Base-by-base conservation (phyloP, 805 yeast genomes). In the Spathaspora girioi region DNA sequence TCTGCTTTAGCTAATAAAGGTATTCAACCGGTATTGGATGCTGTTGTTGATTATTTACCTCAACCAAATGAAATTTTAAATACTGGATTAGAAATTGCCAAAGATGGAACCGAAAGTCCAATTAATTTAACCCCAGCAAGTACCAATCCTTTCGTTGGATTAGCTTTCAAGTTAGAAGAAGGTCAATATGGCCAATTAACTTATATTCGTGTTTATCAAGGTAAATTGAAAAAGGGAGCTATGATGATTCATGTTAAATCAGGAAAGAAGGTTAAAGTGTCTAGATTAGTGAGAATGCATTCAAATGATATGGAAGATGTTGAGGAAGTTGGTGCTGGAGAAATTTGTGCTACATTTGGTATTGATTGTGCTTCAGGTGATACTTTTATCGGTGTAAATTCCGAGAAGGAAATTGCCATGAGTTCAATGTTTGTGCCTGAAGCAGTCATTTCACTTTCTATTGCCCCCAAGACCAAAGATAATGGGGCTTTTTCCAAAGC, bases 301-400 rank as follows among this genome's bases (percentile, higher is more conserved):
- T 90, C 97, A 27, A 89, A 92, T 56, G 99, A 94, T 68, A 92
- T 94, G 98, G 99, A 94, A 76, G 99, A 94, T 67, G 94, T 90
- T 47, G 88, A 85, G 46, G 97, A 92, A 73, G 86, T 90, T 64
- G 94, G 93, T 19, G 93, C 98, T 29, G 99, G 99, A 68, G 99
- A 94, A 76, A 94, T 94, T 62, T 94, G 99, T 76, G 99, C 99
- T 50, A 93, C 98, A 52, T 94, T 94, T 63, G 99, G 99, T 73
- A 89, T 94, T 60, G 99, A 94, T 70, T 94, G 99, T 80, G 85
- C 98, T 10, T 94, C 99, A 12, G 99, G 99, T 65, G 99, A 94
- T 66, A 90, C 98, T 12, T 94, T 94, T 71, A 86, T 96, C 45
- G 96, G 89, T 59, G 96, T 94, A 50, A 67, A 65, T 51, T 57